Base-by-base conservation (phyloP, 1,284 basidiomycete species). In the Chondrostereum purpureum region DNA sequence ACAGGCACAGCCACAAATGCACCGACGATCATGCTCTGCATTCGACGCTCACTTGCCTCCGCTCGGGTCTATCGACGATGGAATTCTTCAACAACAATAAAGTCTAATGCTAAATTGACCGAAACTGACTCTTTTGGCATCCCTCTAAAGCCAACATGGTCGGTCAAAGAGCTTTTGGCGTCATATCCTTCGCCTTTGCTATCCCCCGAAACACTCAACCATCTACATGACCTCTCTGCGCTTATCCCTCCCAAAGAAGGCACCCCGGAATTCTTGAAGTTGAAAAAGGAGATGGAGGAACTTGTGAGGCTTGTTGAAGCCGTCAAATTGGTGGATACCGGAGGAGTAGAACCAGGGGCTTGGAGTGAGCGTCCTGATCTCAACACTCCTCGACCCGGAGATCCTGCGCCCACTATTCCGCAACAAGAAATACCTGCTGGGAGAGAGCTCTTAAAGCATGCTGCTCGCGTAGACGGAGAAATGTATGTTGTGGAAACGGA, bases 221-320 rank as follows among this genome's bases (percentile, higher is more conserved):
- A 70, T 35, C 70, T 89, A 2, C 80, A 89, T 54, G 64, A 77
- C 36, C 72, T 88, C 27, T 80, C 87, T 40, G 87, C 86, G 16
- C 70, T 90, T 23, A 58, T 73, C 18, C 77, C 83, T 3, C 87
- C 85, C 0, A 57, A 64, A 27, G 67, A 77, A 49, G 75, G 71
- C 34, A 76, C 82, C 0, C 53, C 57, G 3, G 73, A 78, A 48
- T 72, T 79, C 51, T 55, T 57, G 4, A 57, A 61, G 16, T 61
- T 83, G 33, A 78, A 76, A 45, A 49, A 51, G 21, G 80, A 85
- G 49, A 63, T 90, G 51, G 80, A 83, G 54, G 80, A 81, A 44
- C 71, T 90, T 36, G 67, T 88, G 47, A 76, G 72, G 51, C 67
- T 90, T 5, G 85, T 90, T 8, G 86, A 89, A 57, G 86, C 86